Percentiles rank a stretch among this genome's conserved stretches.
phyloP scores from a whole-genome alignment of 2,329 filamentous ascomycete species.

The Phialophora expanda region DNA sequence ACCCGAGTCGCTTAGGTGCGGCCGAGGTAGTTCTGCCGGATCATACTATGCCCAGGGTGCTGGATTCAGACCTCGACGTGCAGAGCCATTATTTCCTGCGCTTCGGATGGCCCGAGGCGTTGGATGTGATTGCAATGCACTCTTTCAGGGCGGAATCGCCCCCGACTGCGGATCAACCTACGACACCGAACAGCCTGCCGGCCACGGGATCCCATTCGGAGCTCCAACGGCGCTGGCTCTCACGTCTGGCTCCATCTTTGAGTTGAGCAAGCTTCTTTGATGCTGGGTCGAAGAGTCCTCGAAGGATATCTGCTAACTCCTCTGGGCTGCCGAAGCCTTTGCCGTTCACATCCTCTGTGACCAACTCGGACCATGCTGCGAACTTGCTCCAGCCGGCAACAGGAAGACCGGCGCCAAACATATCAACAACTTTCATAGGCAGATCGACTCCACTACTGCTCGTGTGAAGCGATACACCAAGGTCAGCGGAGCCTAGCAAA shows the following conservation, averaged over 20 bases:
- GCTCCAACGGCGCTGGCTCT: conserved; percentile 82
- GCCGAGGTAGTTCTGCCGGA: background rate
- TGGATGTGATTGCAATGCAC: background rate
- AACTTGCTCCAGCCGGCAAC: conserved; percentile 86
- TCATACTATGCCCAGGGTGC: background rate
- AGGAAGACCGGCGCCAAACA: conserved; percentile 93
- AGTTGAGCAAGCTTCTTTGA: conserved; percentile 63
- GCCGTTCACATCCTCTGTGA: conserved; percentile 84
- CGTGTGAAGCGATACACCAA: conserved; percentile 89
- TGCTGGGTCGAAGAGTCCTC: conserved; percentile 65
- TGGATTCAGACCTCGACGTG: background rate
- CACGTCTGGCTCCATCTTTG: conserved; percentile 71
- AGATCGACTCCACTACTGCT: conserved; percentile 94
- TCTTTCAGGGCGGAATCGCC: background rate
- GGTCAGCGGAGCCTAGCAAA: conserved; percentile 81
- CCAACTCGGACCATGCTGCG: conserved; percentile 87
- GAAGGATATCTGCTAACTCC: conserved; percentile 68
- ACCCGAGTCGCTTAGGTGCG: background rate
- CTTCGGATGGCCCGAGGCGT: background rate
- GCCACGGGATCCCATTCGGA: conserved; percentile 90
- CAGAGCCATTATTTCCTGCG: background rate
- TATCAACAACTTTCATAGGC: conserved; percentile 99
- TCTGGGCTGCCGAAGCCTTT: conserved; percentile 76
- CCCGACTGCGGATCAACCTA: background rate
- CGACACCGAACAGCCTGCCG: conserved; percentile 68